phyloP scores from a whole-genome alignment of 345 rosid species.

The Geranium rotundifolium region DNA sequence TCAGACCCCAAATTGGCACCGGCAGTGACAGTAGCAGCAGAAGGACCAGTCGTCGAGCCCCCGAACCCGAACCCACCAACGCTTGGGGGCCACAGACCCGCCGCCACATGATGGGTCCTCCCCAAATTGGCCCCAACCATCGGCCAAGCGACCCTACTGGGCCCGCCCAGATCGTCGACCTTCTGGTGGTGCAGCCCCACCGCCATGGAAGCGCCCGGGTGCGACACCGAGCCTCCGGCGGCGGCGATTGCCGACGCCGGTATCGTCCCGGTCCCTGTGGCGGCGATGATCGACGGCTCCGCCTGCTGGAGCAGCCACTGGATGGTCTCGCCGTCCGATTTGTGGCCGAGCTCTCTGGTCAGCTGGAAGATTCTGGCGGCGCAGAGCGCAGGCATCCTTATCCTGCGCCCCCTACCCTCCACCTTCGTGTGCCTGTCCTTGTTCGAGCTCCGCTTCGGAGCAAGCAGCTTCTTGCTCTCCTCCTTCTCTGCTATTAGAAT shows the following conservation, averaged over 20 bases:
- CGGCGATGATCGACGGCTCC: constrained; percentile 83
- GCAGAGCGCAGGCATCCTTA: constrained; percentile 97
- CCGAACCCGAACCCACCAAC: constrained; percentile 58
- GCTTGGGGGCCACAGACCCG: constrained; percentile 62
- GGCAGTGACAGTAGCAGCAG: constrained; percentile 24
- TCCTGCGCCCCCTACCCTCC: constrained; percentile 88
- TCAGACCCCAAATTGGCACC: constrained; percentile 37
- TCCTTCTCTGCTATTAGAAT: constrained; percentile 60
- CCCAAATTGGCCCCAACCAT: constrained; percentile 49
- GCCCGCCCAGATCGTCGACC: constrained; percentile 49
- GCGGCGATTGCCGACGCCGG: constrained; percentile 85
- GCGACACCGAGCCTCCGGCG: constrained; percentile 52
- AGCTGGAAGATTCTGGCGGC: constrained; percentile 95
- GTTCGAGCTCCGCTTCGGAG: constrained; percentile 83
- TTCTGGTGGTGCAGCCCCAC: constrained; percentile 60
- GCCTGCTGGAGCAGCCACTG: constrained; percentile 96
- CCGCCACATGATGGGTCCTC: constrained; percentile 45
- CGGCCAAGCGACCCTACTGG: constrained; percentile 55
- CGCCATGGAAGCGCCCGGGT: constrained; percentile 45
- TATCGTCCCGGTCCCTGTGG: constrained; percentile 89
- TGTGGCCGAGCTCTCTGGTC: constrained; percentile 94
- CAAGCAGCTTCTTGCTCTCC: constrained; percentile 44
- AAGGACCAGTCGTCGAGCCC: constrained; percentile 13
- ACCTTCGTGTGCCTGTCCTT: constrained; percentile 94
- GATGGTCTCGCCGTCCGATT: constrained; percentile 94